Conservation (phyloP, 129 eudicot species). For the Flaveria robusta region DNA sequence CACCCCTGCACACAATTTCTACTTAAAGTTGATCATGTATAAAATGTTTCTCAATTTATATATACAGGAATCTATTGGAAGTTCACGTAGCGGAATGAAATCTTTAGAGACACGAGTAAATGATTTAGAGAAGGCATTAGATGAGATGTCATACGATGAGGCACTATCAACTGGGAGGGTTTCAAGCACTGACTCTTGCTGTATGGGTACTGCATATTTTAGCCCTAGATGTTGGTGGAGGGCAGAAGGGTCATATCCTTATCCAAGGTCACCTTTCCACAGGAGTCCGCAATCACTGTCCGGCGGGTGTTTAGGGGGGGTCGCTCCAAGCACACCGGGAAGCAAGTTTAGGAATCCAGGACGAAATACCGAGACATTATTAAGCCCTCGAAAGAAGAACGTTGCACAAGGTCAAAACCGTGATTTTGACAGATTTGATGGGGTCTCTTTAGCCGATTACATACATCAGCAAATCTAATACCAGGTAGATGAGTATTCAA, state of each 20-base stretch:
- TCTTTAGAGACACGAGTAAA: slow-evolving; percentile 86
- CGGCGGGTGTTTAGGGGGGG: slow-evolving; percentile 2
- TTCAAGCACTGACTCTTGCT: slow-evolving; percentile 56
- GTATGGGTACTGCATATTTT: slow-evolving; percentile 75
- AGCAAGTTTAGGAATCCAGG: slow-evolving; percentile 27
- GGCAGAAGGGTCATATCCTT: slow-evolving; percentile 56
- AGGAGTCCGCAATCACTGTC: slow-evolving; percentile 36
- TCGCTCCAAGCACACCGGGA: slow-evolving; percentile 24
- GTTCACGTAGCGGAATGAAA: slow-evolving; percentile 82
- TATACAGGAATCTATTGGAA: slow-evolving; percentile 75
- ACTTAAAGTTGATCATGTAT: too few relatives aligned
- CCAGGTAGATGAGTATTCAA: slow-evolving; percentile 39
- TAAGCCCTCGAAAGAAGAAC: slow-evolving; percentile 30
- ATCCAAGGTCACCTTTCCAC: slow-evolving; percentile 32
- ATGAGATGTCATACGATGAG: slow-evolving; percentile 77
- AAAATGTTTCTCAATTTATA: too few relatives aligned
- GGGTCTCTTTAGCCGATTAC: slow-evolving; percentile 38
- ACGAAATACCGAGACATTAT: slow-evolving; percentile 32
- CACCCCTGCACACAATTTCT: too few relatives aligned
- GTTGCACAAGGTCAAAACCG: slow-evolving; percentile 28
- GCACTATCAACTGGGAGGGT: slow-evolving; percentile 64
- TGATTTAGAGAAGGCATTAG: slow-evolving; percentile 79
- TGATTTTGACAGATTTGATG: slow-evolving; percentile 43
- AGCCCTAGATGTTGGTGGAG: slow-evolving; percentile 92
- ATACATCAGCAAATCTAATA: slow-evolving; percentile 38